Evolutionary conservation across 257 asterid genomes (phyloP).

Genomic region (Primulina tabacum): DNA sequence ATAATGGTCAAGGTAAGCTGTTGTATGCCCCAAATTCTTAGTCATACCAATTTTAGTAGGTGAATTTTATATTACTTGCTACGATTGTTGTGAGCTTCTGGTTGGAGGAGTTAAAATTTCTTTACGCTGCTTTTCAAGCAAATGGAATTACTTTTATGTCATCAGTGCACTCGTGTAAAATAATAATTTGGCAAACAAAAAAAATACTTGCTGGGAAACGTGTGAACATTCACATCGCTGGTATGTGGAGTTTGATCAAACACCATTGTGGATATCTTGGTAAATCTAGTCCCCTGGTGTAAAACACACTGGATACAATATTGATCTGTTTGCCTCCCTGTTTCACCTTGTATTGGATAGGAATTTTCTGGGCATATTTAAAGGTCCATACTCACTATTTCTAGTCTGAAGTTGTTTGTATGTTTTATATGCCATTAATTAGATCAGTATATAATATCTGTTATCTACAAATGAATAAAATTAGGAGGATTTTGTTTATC

Average conservation of each 20-base stretch:
- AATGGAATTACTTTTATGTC: background rate
- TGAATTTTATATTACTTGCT: background rate
- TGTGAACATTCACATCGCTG: background rate
- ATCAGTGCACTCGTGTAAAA: background rate
- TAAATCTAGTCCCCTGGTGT: background rate
- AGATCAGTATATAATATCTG: background rate
- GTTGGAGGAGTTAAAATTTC: background rate
- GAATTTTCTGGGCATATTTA: background rate
- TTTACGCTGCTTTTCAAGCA: background rate
- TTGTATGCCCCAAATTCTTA: background rate
- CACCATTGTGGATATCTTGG: background rate
- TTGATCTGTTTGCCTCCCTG: background rate
- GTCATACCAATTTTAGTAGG: background rate
- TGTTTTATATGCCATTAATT: background rate
- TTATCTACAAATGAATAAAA: background rate
- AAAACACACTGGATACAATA: too few species aligned
- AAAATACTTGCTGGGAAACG: too few species aligned
- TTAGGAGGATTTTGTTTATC: background rate
- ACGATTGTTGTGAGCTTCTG: background rate
- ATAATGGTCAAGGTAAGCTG: constrained; percentile 89
- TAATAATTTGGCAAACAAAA: background rate
- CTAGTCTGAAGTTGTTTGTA: too few species aligned
- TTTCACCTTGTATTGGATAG: background rate
- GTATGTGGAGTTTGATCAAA: background rate
- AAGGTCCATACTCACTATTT: too few species aligned